Evolutionary conservation across 2,329 filamentous ascomycete genomes (phyloP).

Genomic region (Cladophialophora carrionii): DNA sequence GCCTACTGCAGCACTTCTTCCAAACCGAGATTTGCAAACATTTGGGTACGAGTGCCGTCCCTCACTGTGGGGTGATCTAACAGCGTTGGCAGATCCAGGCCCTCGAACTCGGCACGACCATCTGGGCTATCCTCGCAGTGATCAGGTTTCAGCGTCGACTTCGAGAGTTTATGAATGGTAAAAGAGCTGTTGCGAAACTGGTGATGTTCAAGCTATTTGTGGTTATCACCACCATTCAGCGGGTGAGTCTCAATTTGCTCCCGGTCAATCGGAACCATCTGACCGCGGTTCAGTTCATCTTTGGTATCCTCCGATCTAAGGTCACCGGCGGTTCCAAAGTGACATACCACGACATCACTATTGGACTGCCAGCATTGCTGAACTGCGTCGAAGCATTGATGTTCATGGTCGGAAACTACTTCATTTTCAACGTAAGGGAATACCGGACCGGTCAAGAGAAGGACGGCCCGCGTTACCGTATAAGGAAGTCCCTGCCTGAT

Average conservation of each 20-base stretch:
- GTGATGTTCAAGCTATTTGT: slow-evolving; percentile 84
- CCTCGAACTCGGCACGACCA: slow-evolving; percentile 43
- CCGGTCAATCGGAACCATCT: slow-evolving; percentile 43
- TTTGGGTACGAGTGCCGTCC: slow-evolving; percentile 61
- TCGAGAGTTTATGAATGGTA: slow-evolving; percentile 69
- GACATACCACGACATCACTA: slow-evolving; percentile 65
- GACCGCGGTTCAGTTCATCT: slow-evolving; percentile 58
- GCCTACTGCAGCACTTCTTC: slow-evolving; percentile 78
- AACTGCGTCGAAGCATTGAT: slow-evolving; percentile 82
- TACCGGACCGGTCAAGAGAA: slow-evolving; percentile 12
- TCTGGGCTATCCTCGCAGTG: slow-evolving; percentile 64
- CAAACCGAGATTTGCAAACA: slow-evolving; percentile 73
- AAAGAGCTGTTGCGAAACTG: slow-evolving; percentile 25
- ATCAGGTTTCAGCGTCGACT: slow-evolving; percentile 86
- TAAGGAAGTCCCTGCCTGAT: slow-evolving; percentile 16
- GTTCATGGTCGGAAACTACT: slow-evolving; percentile 75
- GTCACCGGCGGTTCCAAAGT: slow-evolving; percentile 62
- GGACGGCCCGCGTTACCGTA: neutral
- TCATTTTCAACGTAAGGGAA: slow-evolving; percentile 68
- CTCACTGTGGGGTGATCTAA: neutral
- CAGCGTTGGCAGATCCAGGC: slow-evolving; percentile 39
- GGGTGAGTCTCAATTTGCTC: slow-evolving; percentile 29
- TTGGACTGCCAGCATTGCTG: slow-evolving; percentile 75
- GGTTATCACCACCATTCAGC: slow-evolving; percentile 87
- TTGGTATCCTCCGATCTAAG: slow-evolving; percentile 64